A percentile compares a stretch with the other conserved stretches of the same genome.
These are phyloP conservation scores for Trifolium pratense DNA, from an alignment of 306 rosid genomes.

Conservation along the genomic window DNA sequence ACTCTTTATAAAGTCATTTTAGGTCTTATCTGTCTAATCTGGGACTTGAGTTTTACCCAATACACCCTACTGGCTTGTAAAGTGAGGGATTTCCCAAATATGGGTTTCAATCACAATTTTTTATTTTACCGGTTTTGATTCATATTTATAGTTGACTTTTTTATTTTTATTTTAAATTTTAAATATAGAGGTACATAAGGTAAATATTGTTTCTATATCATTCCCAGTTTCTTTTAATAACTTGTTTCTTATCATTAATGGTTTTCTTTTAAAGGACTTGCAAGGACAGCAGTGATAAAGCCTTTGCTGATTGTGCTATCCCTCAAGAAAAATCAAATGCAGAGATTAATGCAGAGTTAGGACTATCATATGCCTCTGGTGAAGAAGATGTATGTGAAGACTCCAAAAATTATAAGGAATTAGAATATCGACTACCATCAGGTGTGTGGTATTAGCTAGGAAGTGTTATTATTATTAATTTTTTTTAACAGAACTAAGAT, in stretches of 20 bases:
- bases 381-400: slow-evolving; percentile 79
- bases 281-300: slow-evolving; percentile 72
- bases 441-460: slow-evolving; percentile 52
- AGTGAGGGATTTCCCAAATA: not conserved
- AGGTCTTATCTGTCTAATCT: not conserved
- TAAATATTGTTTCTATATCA: not conserved
- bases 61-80: not conserved
- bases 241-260: slow-evolving; percentile 30
- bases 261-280: slow-evolving; percentile 76
- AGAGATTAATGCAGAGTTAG: slow-evolving; percentile 93
- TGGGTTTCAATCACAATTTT: slow-evolving; percentile 32
- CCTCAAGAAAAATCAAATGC: slow-evolving; percentile 98
- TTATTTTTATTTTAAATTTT: not conserved
- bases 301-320: slow-evolving; percentile 75
- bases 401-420: slow-evolving; percentile 62
- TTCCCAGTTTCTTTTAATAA: slow-evolving; percentile 35
- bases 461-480: not conserved
- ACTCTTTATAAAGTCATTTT: not conserved
- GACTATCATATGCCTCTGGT: slow-evolving; percentile 90
- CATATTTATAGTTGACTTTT: slow-evolving; percentile 20
- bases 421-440: slow-evolving; percentile 59
- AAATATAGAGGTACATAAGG: slow-evolving; percentile 18
- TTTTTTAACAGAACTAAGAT: slow-evolving; percentile 11
- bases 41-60: not conserved
- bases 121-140: slow-evolving; percentile 4